Percentiles rank a stretch among this genome's conserved stretches.
phyloP scores from a whole-genome alignment of 768 basidiomycete species.

The Pholiota molesta region DNA sequence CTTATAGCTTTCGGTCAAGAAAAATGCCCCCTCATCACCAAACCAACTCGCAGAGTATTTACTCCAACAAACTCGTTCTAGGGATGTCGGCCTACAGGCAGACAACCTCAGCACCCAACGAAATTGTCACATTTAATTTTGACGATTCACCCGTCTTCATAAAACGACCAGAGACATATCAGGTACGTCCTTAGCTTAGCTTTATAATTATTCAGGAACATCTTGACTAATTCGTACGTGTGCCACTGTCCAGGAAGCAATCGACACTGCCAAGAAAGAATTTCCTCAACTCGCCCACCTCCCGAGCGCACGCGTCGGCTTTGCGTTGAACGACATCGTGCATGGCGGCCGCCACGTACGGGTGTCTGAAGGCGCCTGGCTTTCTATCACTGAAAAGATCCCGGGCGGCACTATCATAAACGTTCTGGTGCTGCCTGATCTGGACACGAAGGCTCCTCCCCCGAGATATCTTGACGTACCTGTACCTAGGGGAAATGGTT shows the following conservation, averaged over 20 bases:
- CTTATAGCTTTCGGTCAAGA: background rate
- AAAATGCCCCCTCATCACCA: background rate
- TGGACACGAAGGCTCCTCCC: constrained; percentile 32
- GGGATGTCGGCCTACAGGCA: constrained; percentile 5
- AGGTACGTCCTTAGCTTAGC: constrained; percentile 32
- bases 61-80: background rate
- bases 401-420: constrained; percentile 52
- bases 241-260: constrained; percentile 43
- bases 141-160: constrained; percentile 53
- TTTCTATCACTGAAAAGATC: constrained; percentile 38
- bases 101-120: constrained; percentile 29
- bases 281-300: constrained; percentile 44
- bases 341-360: constrained; percentile 40
- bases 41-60: background rate
- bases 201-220: background rate
- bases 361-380: constrained; percentile 58
- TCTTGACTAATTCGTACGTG: background rate
- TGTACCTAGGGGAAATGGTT: background rate
- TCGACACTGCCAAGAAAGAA: constrained; percentile 52
- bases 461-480: constrained; percentile 47
- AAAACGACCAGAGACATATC: constrained; percentile 41
- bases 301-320: constrained; percentile 44
- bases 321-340: constrained; percentile 40
- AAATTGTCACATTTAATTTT: constrained; percentile 55
- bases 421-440: constrained; percentile 32